Evolutionary conservation across 208 protist species (phyloP), one percentile per base, ranked within the genome.

Genomic region (Naegleria fowleri): DNA sequence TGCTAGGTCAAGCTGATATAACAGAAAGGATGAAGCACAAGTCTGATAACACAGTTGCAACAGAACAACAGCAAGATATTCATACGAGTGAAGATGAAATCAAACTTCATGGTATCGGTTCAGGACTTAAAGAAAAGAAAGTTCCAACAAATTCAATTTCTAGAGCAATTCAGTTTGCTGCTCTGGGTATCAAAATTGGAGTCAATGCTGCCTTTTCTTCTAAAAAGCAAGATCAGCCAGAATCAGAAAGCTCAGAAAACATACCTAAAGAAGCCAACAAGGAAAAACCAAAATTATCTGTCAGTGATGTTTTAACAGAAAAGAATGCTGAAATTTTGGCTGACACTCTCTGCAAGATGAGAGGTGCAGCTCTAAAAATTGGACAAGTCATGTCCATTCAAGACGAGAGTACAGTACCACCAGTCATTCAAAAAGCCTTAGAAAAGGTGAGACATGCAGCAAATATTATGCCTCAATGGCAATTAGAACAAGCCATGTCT

Each of bases 361-460:
- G 98, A 58, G 96, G 96, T 22, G 95, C 95, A 16, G 96, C 95
- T 13, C 40, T 99, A 88, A 99, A 99, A 91, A 94, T 99, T n/a
- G 98, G 97, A 0, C 98, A 99, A 94, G 97, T 99, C 92, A 93
- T 98, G 9, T 97, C 95, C 91, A 98, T 98, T 16, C 94, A 96
- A 90, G 97, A 97, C 91, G 95, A 98, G 90, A 93, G 90, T 58
- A 95, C 95, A 15, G 91, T 98, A 29, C 95, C 96, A 19, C 91
- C 95, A 22, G 94, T 96, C 76, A 91, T 97, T 41, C 94, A 94
- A 59, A 92, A 94, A 36, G 48, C 96, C 22, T 97, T 98, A 86
- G 94, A 95, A 90, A 89, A 92, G 43, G 96, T 97, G 75, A 94
- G 96, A 13, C 95, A 98, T 75, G 93, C 94, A 75, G 96, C 97